Percentiles rank a stretch among this genome's conserved stretches.
These are phyloP conservation scores for Wickerhamiella infanticola DNA, from an alignment of 1,139 yeast genomes.

Conservation along the genomic window DNA sequence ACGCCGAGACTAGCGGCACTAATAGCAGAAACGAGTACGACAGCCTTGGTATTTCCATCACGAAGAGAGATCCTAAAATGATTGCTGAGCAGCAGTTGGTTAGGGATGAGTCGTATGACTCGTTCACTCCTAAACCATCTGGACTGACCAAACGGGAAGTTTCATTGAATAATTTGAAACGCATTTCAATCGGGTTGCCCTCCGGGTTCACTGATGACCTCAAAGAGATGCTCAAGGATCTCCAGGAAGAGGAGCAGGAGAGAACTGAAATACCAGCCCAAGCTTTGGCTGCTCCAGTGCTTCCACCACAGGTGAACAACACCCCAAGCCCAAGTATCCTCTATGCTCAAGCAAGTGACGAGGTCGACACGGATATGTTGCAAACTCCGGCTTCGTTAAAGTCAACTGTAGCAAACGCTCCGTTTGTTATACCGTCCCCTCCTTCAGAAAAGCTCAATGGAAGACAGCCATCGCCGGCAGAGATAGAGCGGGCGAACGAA, in stretches of 20 bases:
- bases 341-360: slow-evolving; percentile 2
- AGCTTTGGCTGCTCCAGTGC: not conserved
- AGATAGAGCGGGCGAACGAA: slow-evolving; percentile 1
- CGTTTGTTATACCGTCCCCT: not conserved
- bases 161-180: slow-evolving; percentile 7
- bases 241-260: slow-evolving; percentile 7
- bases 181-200: slow-evolving; percentile 13
- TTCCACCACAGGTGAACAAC: not conserved
- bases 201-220: slow-evolving; percentile 13
- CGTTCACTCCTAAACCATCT: not conserved
- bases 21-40: not conserved
- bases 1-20: not conserved
- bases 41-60: slow-evolving; percentile 12
- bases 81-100: slow-evolving; percentile 1
- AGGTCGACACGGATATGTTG: not conserved
- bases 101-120: slow-evolving; percentile 2
- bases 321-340: slow-evolving; percentile 10
- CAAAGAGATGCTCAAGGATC: slow-evolving; percentile 8
- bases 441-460: not conserved
- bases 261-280: not conserved
- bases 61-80: not conserved
- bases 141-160: not conserved
- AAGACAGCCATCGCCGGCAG: not conserved
- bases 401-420: not conserved
- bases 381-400: not conserved